Conservation (phyloP, 2,329 filamentous ascomycete genomes). For the Aspergillus sp. region DNA sequence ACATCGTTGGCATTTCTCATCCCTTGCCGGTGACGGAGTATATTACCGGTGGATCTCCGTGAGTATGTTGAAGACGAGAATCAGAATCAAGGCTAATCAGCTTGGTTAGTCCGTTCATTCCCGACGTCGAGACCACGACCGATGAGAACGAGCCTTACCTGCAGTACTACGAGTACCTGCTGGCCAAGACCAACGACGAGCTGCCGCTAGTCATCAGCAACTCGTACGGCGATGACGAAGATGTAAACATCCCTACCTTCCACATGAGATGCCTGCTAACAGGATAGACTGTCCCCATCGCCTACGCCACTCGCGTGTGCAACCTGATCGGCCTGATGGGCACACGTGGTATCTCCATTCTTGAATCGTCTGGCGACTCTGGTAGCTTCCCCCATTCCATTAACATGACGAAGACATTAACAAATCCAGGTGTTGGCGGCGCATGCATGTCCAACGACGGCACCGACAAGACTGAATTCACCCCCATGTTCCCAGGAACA, state of each 20-base stretch:
- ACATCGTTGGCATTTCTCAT: constrained; percentile 57
- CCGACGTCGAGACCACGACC: constrained; percentile 45
- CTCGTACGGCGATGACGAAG: constrained; percentile 68
- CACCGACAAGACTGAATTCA: constrained; percentile 55
- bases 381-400: constrained; percentile 13
- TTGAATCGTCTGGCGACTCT: constrained; percentile 62
- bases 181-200: constrained; percentile 48
- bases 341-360: constrained; percentile 66
- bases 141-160: constrained; percentile 70
- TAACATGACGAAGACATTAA: too few relatives aligned
- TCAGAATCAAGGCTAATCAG: background rate
- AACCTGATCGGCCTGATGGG: constrained; percentile 65
- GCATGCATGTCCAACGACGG: constrained; percentile 36
- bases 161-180: constrained; percentile 61
- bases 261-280: background rate
- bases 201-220: constrained; percentile 65
- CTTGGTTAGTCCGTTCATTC: constrained; percentile 46
- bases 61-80: background rate
- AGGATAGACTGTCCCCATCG: constrained; percentile 58
- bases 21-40: constrained; percentile 51
- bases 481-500: constrained; percentile 64
- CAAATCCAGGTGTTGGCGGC: background rate
- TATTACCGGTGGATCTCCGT: constrained; percentile 10
- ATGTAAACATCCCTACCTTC: constrained; percentile 13
- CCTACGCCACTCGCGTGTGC: constrained; percentile 64